Evolutionary conservation across 169 alveolate genomes (phyloP).

Genomic region (Eimeria brunetti): DNA sequence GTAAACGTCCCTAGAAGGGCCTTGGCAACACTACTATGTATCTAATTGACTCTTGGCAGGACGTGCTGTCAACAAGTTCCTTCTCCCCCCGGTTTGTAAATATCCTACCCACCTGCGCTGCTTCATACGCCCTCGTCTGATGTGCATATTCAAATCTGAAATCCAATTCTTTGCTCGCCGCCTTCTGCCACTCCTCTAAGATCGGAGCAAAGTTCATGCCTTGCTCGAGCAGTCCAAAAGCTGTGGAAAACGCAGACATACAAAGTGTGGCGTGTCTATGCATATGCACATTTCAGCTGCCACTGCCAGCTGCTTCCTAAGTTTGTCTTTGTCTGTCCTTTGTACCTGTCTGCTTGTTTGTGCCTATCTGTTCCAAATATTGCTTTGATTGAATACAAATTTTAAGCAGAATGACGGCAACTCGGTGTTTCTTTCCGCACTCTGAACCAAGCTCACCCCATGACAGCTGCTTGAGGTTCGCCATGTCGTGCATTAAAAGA

Average conservation of each 20-base stretch:
- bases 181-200: slow-evolving; percentile 93
- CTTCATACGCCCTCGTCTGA: slow-evolving; percentile 88
- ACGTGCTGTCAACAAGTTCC: background rate
- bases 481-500: slow-evolving; percentile 84
- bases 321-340: background rate
- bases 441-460: slow-evolving; percentile 81
- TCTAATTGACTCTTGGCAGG: background rate
- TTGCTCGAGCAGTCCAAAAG: slow-evolving; percentile 88
- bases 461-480: slow-evolving; percentile 82
- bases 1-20: background rate
- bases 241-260: slow-evolving; percentile 67
- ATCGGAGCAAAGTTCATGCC: slow-evolving; percentile 84
- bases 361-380: background rate
- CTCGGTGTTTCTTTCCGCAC: background rate
- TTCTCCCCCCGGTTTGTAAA: background rate
- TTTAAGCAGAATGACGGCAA: background rate
- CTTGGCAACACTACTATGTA: background rate
- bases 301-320: background rate
- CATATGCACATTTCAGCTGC: background rate
- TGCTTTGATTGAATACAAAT: background rate
- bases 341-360: background rate
- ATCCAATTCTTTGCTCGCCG: slow-evolving; percentile 91
- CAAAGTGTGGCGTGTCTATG: background rate
- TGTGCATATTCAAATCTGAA: slow-evolving; percentile 89
- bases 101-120: slow-evolving; percentile 67